Percentiles rank a stretch among this genome's conserved stretches.
These are phyloP conservation scores for Gastrolobium villosum DNA, from an alignment of 306 rosid species.

Conservation along the genomic window DNA sequence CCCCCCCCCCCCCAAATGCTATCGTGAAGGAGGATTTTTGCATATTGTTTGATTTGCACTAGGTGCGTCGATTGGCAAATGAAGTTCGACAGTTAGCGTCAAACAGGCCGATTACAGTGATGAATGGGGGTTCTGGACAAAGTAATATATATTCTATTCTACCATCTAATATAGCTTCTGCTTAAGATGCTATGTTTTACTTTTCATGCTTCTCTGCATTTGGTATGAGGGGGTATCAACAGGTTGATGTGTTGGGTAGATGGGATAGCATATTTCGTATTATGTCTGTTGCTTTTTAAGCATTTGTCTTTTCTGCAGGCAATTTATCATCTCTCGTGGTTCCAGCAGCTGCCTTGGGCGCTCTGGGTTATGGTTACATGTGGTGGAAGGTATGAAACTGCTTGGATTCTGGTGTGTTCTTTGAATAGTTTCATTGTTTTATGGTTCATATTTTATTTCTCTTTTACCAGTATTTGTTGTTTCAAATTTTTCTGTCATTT, in stretches of 20 bases:
- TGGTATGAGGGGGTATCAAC: neutral
- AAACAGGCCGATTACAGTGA: constrained; percentile 64
- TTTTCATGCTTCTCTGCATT: neutral
- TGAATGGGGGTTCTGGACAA: constrained; percentile 74
- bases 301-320: constrained; percentile 59
- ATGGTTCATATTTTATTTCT: constrained; percentile 25
- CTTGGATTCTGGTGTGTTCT: neutral
- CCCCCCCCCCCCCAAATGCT: no score
- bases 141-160: constrained; percentile 51
- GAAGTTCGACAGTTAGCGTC: constrained; percentile 69
- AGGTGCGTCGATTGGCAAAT: constrained; percentile 83
- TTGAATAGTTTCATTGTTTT: constrained; percentile 39
- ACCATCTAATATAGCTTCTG: constrained; percentile 6
- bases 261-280: neutral
- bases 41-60: constrained; percentile 36
- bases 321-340: constrained; percentile 70
- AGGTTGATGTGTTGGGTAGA: neutral
- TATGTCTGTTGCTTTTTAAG: neutral
- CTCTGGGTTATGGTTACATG: constrained; percentile 94
- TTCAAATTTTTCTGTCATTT: constrained; percentile 22
- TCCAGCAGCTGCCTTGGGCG: constrained; percentile 91
- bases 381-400: constrained; percentile 84
- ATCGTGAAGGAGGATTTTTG: no score
- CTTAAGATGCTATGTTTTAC: constrained; percentile 28
- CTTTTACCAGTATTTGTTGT: constrained; percentile 20